Percentiles rank a stretch among this genome's conserved stretches.
Evolutionary conservation across 257 asterid species (phyloP).

Genomic region (Solanum dulcamara): DNA sequence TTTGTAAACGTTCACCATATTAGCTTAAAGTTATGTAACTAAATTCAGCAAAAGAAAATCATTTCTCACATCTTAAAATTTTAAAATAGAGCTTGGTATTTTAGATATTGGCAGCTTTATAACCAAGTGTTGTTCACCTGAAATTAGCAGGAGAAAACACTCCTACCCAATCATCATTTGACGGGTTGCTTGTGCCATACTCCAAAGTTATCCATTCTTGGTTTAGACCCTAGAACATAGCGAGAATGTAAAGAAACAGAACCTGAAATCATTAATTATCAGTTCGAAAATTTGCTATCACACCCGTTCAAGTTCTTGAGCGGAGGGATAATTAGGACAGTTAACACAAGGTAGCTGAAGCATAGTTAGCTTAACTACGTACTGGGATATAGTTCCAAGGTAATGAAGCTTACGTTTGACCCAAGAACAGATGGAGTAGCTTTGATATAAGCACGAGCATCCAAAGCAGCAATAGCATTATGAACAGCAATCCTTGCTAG

Average conservation of each 20-base stretch:
- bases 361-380: neutral
- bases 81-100: neutral
- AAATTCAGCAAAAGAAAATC: neutral
- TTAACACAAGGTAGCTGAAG: neutral
- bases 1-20: neutral
- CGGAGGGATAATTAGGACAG: neutral
- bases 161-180: conserved; percentile 80
- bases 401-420: conserved; percentile 30
- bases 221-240: conserved; percentile 29
- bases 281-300: neutral
- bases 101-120: neutral
- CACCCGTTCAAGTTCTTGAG: neutral
- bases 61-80: neutral
- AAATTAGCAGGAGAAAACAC: conserved; percentile 93
- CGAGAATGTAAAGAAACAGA: neutral
- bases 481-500: conserved; percentile 50
- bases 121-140: conserved; percentile 34
- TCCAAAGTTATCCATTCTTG: conserved; percentile 62
- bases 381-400: neutral
- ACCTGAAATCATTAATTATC: neutral
- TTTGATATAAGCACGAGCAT: conserved; percentile 40
- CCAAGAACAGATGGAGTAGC: conserved; percentile 83
- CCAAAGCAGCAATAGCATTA: conserved; percentile 46
- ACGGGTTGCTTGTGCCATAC: conserved; percentile 46
- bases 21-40: neutral